Percentiles rank a stretch among this genome's conserved stretches.
Evolutionary conservation across 2,329 filamentous ascomycete genomes (phyloP).

Genomic region (Teratosphaeria pseudoeucalypti): DNA sequence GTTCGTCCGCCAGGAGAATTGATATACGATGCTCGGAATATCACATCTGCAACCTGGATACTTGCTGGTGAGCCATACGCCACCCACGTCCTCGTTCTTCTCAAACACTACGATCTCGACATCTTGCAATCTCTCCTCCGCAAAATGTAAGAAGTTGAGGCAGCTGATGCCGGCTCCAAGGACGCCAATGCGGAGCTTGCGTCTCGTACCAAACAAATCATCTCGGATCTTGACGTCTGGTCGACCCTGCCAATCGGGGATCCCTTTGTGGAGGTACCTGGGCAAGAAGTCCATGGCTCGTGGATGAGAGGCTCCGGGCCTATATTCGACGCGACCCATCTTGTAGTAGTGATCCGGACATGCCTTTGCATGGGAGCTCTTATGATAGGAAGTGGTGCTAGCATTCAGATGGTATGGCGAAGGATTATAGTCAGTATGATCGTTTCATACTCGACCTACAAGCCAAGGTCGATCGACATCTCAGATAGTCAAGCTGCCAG

Average conservation of each 20-base stretch:
- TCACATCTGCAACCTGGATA: slow-evolving; percentile 23
- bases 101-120: slow-evolving; percentile 16
- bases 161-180: slow-evolving; percentile 14
- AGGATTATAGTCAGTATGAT: background rate
- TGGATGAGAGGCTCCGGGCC: background rate
- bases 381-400: background rate
- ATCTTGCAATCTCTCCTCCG: slow-evolving; percentile 8
- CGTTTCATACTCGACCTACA: background rate
- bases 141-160: slow-evolving; percentile 14
- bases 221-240: slow-evolving; percentile 8
- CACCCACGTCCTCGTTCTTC: slow-evolving; percentile 27
- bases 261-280: slow-evolving; percentile 3
- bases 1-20: slow-evolving; percentile 24
- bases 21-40: slow-evolving; percentile 23
- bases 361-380: background rate
- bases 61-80: slow-evolving; percentile 25
- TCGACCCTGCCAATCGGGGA: slow-evolving; percentile 1
- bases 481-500: background rate
- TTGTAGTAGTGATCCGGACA: too few species aligned
- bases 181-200: slow-evolving; percentile 11
- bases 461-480: background rate
- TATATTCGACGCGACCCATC: slow-evolving; percentile 1
- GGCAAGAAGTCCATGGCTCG: slow-evolving; percentile 3
- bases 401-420: background rate
- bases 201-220: slow-evolving; percentile 12